Base-by-base conservation (phyloP, 768 basidiomycete genomes). In the Panus rudis region DNA sequence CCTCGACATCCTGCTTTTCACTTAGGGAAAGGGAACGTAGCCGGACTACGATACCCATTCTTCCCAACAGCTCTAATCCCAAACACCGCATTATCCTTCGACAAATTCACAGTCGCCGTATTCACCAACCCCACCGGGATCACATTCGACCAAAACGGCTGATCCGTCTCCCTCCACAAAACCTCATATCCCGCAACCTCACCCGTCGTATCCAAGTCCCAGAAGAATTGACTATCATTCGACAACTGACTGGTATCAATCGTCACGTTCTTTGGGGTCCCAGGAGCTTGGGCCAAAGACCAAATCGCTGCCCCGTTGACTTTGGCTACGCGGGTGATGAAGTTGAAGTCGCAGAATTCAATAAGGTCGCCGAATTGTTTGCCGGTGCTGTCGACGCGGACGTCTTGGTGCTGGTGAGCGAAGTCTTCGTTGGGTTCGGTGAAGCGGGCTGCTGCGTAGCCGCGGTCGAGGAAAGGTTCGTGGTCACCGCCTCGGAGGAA, bases 401-500 rank as follows among this genome's bases (percentile, higher is more conserved):
- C 64, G 52, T 78, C 68, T 55, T 78, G 76, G 54, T 77, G 73
- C 56, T 78, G 75, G 52, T 76, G 75, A 25, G 70, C 72, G 53
- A 74, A 76, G 53, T 77, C 68, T 55, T 78, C 75, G 54, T 72
- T 61, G 6, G 75, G 75, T 48, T 77, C 76, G 1, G 73, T 76
- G 63, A 76, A 77, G 20, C 75, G 70, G 20, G 75, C 70, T 0
- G 75, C 76, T 8, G 76, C 63, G 60, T 70, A 75, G 11, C 75
- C 75, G 46, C 61, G 61, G 25, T 59, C 51, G 21, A 76, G 62
- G 71, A 77, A 77, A 14, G 70, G 67, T 28, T 63, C 50, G 49
- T 77, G 75, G 52, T 78, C 75, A 5, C 75, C 75, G n/a, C 74
- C 73, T 16, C 76, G 70, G 22, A 75, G 63, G 62, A 69, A 78